Evolutionary conservation across 1,284 basidiomycete genomes (phyloP).

Genomic region (Lignosus rhinocerotis): DNA sequence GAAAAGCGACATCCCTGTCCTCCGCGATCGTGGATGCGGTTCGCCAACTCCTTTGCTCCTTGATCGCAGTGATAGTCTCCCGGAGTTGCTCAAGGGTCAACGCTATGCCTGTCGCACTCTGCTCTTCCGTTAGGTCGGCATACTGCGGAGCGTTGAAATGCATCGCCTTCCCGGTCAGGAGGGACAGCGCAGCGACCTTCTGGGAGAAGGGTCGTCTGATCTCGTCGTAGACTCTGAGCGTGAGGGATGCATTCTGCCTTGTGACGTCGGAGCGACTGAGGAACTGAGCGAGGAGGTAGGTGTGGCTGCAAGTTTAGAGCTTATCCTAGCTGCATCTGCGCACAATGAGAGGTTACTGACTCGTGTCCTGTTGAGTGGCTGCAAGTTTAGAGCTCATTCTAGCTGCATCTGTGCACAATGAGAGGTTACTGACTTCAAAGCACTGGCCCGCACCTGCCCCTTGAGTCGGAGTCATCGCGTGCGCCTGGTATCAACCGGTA

Average conservation of each 20-base stretch:
- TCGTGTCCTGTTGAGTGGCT: slow-evolving; percentile 6
- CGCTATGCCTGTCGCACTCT: slow-evolving; percentile 2
- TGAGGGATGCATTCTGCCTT: not conserved
- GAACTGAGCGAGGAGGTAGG: slow-evolving; percentile 10
- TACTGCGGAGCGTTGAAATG: not conserved
- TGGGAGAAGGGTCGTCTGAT: slow-evolving; percentile 14
- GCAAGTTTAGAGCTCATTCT: not conserved
- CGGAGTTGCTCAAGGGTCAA: not conserved
- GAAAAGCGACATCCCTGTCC: not conserved
- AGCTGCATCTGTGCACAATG: not conserved
- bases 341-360: slow-evolving; percentile 11
- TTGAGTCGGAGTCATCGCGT: slow-evolving; percentile 35
- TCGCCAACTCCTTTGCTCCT: not conserved
- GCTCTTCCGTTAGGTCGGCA: slow-evolving; percentile 2
- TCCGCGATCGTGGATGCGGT: not conserved
- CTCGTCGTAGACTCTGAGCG: slow-evolving; percentile 14
- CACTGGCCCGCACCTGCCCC: slow-evolving; percentile 42
- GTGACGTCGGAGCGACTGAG: slow-evolving; percentile 3
- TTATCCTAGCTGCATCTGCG: not conserved
- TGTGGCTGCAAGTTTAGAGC: not conserved
- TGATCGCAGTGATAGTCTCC: not conserved
- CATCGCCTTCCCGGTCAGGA: not conserved
- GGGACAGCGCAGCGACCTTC: slow-evolving; percentile 9
- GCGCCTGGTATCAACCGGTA: not conserved
- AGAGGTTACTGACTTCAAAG: slow-evolving; percentile 32